Percentiles rank a stretch among this genome's conserved stretches.
Conservation (phyloP, 345 rosid genomes). For the Eucalyptus virginea region DNA sequence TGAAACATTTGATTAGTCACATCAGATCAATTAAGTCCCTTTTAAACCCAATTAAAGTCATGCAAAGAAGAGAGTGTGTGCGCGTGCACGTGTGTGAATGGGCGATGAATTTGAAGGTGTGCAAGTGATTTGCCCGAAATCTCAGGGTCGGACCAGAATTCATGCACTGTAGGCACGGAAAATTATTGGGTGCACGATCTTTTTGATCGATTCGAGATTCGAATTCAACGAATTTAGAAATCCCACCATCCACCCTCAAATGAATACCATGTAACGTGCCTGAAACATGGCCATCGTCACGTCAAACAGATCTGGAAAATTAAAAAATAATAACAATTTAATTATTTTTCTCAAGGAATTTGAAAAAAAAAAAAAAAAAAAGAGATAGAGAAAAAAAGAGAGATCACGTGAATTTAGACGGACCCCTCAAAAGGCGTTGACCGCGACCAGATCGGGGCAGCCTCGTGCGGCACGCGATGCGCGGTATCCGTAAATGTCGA, state of each 20-base stretch:
- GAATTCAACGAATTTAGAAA: not conserved
- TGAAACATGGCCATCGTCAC: not conserved
- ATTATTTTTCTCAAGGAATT: not conserved
- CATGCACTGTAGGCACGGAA: not conserved
- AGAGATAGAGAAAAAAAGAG: not conserved
- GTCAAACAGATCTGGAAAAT: not conserved
- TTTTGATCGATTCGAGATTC: not conserved
- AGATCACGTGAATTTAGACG: not conserved
- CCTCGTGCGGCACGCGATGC: not conserved
- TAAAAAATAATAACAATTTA: not conserved
- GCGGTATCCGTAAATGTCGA: not conserved
- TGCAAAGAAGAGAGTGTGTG: no score
- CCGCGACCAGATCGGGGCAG: not conserved
- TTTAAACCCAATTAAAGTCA: not conserved
- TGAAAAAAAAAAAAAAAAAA: rapidly evolving
- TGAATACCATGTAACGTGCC: not conserved
- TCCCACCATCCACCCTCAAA: not conserved
- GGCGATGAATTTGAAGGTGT: not conserved
- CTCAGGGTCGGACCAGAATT: not conserved
- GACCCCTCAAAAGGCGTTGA: not conserved
- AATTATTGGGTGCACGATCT: not conserved
- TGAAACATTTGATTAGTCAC: not conserved
- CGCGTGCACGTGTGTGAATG: not conserved
- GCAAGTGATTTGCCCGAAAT: not conserved
- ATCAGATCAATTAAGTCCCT: not conserved